phyloP scores from a whole-genome alignment of 2,329 filamentous ascomycete species.

The Daldinia sp. region DNA sequence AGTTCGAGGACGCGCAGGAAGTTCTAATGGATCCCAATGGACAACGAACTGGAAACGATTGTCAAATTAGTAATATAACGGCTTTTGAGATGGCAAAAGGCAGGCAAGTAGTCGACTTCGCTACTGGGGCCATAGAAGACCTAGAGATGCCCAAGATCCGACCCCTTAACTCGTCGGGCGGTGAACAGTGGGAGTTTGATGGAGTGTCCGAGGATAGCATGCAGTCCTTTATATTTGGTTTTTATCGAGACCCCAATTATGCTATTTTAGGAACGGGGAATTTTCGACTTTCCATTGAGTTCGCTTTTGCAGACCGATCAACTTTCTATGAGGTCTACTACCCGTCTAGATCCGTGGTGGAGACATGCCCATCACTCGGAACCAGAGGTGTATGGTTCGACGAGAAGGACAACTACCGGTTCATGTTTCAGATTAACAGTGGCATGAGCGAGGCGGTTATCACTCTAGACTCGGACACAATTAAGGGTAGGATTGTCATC shows the following conservation, averaged over 20 bases:
- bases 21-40: not conserved
- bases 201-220: not conserved
- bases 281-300: not conserved
- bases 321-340: not conserved
- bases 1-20: not conserved
- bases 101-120: not conserved
- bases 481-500: not conserved
- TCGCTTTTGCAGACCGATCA: not conserved
- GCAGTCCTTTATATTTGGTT: not conserved
- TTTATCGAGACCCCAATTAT: not conserved
- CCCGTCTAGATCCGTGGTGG: not conserved
- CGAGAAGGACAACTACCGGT: not conserved
- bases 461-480: not conserved
- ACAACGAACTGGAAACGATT: not conserved
- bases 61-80: not conserved
- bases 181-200: not conserved
- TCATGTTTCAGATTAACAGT: slow-evolving; percentile 1
- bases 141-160: not conserved
- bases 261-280: not conserved
- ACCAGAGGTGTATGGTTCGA: not conserved
- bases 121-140: not conserved
- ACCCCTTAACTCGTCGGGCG: not conserved
- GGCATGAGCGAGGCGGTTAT: not conserved
- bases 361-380: not conserved
- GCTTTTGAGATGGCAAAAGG: not conserved